These are phyloP conservation scores for Fraxinus excelsior DNA, from an alignment of 257 asterid species.

Conservation along the genomic window DNA sequence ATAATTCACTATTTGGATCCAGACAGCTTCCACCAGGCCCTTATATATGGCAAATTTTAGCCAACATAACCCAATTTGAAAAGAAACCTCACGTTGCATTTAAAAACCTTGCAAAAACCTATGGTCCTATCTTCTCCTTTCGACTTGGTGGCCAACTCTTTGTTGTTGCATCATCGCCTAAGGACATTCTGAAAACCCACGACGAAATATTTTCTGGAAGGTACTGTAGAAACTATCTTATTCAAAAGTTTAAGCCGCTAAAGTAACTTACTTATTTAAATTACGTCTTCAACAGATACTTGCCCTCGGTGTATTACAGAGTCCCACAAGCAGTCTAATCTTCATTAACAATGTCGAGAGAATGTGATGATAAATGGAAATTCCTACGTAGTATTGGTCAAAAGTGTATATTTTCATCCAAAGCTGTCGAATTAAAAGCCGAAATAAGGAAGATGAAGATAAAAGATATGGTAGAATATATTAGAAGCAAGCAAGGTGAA, in stretches of 20 bases:
- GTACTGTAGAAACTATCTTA: not conserved
- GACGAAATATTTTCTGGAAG: conserved; percentile 4
- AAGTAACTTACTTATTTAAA: no score
- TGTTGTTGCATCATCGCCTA: conserved; percentile 28
- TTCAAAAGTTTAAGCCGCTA: no score
- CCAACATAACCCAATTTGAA: not conserved
- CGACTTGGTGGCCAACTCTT: conserved; percentile 22
- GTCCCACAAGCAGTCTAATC: not conserved
- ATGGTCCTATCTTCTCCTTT: conserved; percentile 25
- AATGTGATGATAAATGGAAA: conserved; percentile 13
- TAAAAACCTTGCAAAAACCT: not conserved
- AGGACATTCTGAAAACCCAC: conserved; percentile 11
- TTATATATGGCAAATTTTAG: not conserved
- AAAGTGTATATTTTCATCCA: not conserved
- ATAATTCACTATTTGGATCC: not conserved
- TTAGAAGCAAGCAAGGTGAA: not conserved
- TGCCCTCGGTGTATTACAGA: not conserved
- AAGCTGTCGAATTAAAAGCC: not conserved
- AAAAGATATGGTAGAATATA: not conserved
- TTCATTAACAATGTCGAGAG: not conserved
- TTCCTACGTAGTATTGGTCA: not conserved
- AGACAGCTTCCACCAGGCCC: conserved; percentile 27
- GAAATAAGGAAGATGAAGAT: not conserved
- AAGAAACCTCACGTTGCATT: conserved; percentile 21
- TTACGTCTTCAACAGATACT: conserved; percentile 5